Conservation (phyloP, 1,139 yeast species). For the Torulaspora globosa region DNA sequence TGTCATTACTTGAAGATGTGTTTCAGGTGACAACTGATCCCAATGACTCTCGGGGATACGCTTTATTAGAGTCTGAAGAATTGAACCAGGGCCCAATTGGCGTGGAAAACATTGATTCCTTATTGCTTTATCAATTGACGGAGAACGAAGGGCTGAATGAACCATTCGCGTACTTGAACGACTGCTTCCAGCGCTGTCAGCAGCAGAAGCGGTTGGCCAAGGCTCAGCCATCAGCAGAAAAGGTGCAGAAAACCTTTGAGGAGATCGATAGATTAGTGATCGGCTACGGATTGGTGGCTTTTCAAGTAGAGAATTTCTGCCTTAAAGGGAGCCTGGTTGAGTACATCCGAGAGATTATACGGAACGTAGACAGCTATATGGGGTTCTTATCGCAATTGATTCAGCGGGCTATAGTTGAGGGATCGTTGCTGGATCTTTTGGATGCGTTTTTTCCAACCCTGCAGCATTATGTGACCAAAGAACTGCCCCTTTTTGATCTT, state of each 20-base stretch:
- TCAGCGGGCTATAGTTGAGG: slow-evolving; percentile 61
- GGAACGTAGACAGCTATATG: slow-evolving; percentile 41
- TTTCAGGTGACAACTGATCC: slow-evolving; percentile 27
- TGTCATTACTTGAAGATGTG: slow-evolving; percentile 32
- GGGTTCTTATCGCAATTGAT: slow-evolving; percentile 59
- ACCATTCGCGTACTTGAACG: slow-evolving; percentile 32
- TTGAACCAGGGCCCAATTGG: slow-evolving; percentile 9
- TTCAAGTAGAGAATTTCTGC: slow-evolving; percentile 48
- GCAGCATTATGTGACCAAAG: slow-evolving; percentile 25
- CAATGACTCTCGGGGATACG: slow-evolving; percentile 22
- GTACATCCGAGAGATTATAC: slow-evolving; percentile 38
- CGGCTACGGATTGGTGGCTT: slow-evolving; percentile 65
- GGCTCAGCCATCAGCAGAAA: slow-evolving; percentile 26
- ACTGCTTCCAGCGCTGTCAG: slow-evolving; percentile 31
- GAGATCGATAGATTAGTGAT: slow-evolving; percentile 53
- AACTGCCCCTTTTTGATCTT: slow-evolving; percentile 36
- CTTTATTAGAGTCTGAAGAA: slow-evolving; percentile 21
- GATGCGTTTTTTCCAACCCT: slow-evolving; percentile 53
- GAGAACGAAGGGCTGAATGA: slow-evolving; percentile 28
- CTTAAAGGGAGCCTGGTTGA: slow-evolving; percentile 26
- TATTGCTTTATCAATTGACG: slow-evolving; percentile 33
- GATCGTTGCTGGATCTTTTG: slow-evolving; percentile 55
- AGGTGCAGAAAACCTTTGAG: slow-evolving; percentile 43
- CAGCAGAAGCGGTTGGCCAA: slow-evolving; percentile 29
- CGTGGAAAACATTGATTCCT: slow-evolving; percentile 29